phyloP scores from a whole-genome alignment of 176 grass and related monocot genomes.

The Bonia amplexicaulis region DNA sequence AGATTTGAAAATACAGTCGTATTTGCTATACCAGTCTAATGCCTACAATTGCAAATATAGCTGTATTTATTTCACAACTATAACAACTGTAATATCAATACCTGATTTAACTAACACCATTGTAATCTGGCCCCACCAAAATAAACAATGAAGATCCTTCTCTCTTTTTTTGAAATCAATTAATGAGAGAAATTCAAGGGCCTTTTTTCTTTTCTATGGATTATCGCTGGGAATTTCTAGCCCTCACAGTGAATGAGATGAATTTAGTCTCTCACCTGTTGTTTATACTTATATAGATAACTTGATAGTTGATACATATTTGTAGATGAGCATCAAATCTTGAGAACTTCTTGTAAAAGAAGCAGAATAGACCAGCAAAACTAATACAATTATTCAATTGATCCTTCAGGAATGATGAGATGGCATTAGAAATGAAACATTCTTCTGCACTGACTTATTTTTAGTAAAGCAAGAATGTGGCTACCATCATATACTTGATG shows the following conservation, averaged over 20 bases:
- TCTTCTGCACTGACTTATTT: neutral
- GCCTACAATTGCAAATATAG: no score
- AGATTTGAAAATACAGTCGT: no score
- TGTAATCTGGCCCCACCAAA: neutral
- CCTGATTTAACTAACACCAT: no score
- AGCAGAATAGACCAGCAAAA: neutral
- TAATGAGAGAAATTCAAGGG: no score
- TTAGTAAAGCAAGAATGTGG: neutral
- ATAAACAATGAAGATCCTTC: neutral
- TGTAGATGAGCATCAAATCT: neutral
- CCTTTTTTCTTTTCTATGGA: neutral
- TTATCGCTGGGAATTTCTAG: neutral
- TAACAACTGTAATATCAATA: no score
- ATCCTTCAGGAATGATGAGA: neutral
- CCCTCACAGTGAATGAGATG: neutral
- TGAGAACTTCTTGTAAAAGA: neutral
- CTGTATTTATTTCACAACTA: no score
- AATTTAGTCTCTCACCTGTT: neutral
- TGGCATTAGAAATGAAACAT: neutral
- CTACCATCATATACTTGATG: neutral
- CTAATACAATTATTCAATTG: neutral
- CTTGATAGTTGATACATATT: neutral
- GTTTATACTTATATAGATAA: neutral
- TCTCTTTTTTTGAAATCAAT: no score
- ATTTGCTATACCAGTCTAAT: no score